Evolutionary conservation across 352 stramenopile genomes (phyloP).

Genomic region (Phytophthora constricta): DNA sequence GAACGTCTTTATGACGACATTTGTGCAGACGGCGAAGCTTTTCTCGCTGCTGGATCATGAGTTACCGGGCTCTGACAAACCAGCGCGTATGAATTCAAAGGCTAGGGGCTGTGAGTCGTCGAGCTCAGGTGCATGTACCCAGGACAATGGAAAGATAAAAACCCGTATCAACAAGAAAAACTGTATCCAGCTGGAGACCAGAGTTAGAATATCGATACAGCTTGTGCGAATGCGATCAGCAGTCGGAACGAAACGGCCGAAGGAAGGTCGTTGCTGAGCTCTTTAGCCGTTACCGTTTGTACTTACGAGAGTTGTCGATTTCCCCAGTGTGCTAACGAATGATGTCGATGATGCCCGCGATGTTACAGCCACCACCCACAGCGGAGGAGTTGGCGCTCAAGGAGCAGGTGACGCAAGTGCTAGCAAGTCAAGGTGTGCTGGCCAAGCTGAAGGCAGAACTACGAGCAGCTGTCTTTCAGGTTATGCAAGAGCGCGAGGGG

Average conservation of each 20-base stretch:
- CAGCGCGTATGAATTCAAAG: slow-evolving; percentile 2
- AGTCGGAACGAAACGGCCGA: slow-evolving; percentile 17
- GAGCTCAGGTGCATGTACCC: neutral
- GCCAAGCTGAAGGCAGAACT: slow-evolving; percentile 83
- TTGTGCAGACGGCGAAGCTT: slow-evolving; percentile 67
- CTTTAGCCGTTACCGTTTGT: slow-evolving; percentile 23
- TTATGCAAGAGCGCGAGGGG: slow-evolving; percentile 61
- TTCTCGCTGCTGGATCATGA: slow-evolving; percentile 42
- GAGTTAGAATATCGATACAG: neutral
- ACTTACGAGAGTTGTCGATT: neutral
- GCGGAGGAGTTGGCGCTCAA: slow-evolving; percentile 71
- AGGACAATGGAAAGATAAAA: slow-evolving; percentile 2
- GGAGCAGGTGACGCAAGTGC: slow-evolving; percentile 59
- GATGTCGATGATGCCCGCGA: slow-evolving; percentile 25
- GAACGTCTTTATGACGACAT: slow-evolving; percentile 90
- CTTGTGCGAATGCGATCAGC: neutral
- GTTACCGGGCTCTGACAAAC: neutral
- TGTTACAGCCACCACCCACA: slow-evolving; percentile 38
- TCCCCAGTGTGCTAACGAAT: slow-evolving; percentile 9
- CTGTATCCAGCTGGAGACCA: neutral
- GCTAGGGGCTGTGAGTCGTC: neutral
- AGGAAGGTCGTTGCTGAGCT: neutral
- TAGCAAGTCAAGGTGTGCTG: slow-evolving; percentile 71
- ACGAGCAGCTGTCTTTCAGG: slow-evolving; percentile 76
- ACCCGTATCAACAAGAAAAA: slow-evolving; percentile 7